Evolutionary conservation across 805 yeast genomes (phyloP), one percentile per base, ranked within the genome.

Genomic region (Metschnikowia reukaufii): DNA sequence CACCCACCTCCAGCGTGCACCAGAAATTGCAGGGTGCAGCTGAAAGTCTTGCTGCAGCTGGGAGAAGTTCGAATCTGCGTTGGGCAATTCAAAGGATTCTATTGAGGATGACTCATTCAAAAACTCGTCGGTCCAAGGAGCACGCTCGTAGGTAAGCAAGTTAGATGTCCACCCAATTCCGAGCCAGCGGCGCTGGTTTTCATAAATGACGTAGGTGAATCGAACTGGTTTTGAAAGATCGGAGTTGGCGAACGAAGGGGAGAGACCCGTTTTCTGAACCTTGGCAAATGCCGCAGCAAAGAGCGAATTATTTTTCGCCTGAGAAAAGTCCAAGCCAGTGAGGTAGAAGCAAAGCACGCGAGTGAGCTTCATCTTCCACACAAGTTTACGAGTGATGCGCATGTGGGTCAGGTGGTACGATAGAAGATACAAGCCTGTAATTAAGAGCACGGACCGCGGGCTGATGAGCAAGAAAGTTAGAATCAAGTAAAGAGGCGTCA

Each of bases 111-210:
- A 79, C 62, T 90, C 96, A 65, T 91, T 92, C 52, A 90, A 72
- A 61, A 90, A 91, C 64, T 91, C 97, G 63, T 92, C 99, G 0
- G 98, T 91, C 97, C 98, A 92, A 3, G 98, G 85, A 0, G 96
- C 84, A 62, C 99, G 79, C 68, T 92, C 99, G 62, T 92, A 92
- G 41, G 95, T 84, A 51, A 94, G 75, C 62, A 94, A 74, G 61
- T 90, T 90, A 13, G 95, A 76, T 0, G 98, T 92, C 99, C 99
- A 92, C 10, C 99, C 99, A 57, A 92, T 88, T 12, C 97, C 98
- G 33, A 92, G 74, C 99, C 99, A 92, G 59, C 95, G 83, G 61
- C 99, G 82, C 70, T 92, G 98, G 64, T 92, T 92, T 64, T 92
- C 99, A 65, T 84, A 91, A 9, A 94, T 73, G 1, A 89, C 97